Evolutionary conservation across 176 grass and related monocot species (phyloP).

Genomic region (Ampelocalamus luodianensis): DNA sequence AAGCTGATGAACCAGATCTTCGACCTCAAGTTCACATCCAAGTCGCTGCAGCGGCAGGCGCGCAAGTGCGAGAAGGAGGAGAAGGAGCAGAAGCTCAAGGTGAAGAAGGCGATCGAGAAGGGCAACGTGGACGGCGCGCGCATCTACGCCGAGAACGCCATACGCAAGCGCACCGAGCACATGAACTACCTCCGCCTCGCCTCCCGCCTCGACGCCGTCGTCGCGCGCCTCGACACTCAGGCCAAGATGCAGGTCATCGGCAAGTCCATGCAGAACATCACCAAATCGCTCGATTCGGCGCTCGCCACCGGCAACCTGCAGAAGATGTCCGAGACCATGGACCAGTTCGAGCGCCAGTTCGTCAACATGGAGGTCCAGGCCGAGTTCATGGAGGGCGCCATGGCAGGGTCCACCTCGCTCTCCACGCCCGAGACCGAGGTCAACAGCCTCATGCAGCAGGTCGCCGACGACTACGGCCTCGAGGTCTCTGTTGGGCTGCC

Average conservation of each 20-base stretch:
- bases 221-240: slow-evolving; percentile 89
- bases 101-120: slow-evolving; percentile 99
- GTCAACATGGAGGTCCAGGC: slow-evolving; percentile 99
- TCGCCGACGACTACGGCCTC: slow-evolving; percentile 93
- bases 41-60: slow-evolving; percentile 88
- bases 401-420: slow-evolving; percentile 78
- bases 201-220: slow-evolving; percentile 95
- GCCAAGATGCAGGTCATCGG: slow-evolving; percentile 99
- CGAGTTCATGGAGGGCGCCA: slow-evolving; percentile 99
- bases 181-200: slow-evolving; percentile 96
- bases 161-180: slow-evolving; percentile 94
- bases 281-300: slow-evolving; percentile 81
- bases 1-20: slow-evolving; percentile 98
- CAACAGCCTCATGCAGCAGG: slow-evolving; percentile 98
- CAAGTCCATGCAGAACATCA: slow-evolving; percentile 86
- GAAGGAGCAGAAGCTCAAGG: slow-evolving; percentile 97
- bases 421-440: slow-evolving; percentile 96
- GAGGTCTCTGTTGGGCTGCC: slow-evolving; percentile 90
- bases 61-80: slow-evolving; percentile 99
- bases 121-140: slow-evolving; percentile 94
- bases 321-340: slow-evolving; percentile 99
- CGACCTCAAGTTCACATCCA: slow-evolving; percentile 95
- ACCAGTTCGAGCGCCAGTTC: slow-evolving; percentile 85
- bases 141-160: slow-evolving; percentile 98
- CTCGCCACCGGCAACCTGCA: slow-evolving; percentile 86